These are phyloP conservation scores for Physcomitrellopsis africana DNA, from an alignment of 225 moss, liverwort and hornwort species.

Conservation along the genomic window DNA sequence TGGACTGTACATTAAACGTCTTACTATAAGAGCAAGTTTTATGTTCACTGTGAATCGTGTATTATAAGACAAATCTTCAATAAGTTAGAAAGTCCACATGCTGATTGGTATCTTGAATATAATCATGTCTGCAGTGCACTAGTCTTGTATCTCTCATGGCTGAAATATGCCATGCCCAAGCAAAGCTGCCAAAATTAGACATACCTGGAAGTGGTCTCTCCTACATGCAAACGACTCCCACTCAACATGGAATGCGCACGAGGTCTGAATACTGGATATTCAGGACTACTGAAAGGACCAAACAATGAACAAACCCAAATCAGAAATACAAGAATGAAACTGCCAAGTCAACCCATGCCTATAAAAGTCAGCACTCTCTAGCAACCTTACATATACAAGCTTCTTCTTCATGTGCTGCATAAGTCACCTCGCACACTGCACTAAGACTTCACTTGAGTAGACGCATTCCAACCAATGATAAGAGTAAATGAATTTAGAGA, in stretches of 20 bases:
- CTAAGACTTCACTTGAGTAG: conserved; percentile 1
- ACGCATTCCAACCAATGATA: background rate
- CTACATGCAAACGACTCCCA: conserved; percentile 80
- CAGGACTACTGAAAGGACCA: conserved; percentile 78
- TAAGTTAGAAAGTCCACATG: background rate
- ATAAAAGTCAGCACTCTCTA: background rate
- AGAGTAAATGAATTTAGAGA: background rate
- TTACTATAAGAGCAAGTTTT: conserved; percentile 45
- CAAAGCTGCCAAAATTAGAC: conserved; percentile 20
- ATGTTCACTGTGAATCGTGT: conserved; percentile 9
- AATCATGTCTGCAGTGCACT: conserved; percentile 19
- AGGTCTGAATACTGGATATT: conserved; percentile 87
- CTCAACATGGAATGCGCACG: conserved; percentile 94
- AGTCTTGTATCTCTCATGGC: conserved; percentile 10
- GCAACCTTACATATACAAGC: conserved; percentile 3
- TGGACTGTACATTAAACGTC: conserved; percentile 78
- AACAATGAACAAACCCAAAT: conserved; percentile 20
- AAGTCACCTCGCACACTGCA: conserved; percentile 9
- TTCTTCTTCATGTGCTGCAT: background rate
- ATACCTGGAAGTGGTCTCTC: conserved; percentile 91
- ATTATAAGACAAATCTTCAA: background rate
- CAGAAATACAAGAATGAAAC: conserved; percentile 22
- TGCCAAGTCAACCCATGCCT: background rate
- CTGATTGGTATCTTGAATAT: background rate
- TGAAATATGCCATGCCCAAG: background rate